Base-by-base conservation (phyloP, 2,329 filamentous ascomycete species). In the Penicillium fuscoglaucum region DNA sequence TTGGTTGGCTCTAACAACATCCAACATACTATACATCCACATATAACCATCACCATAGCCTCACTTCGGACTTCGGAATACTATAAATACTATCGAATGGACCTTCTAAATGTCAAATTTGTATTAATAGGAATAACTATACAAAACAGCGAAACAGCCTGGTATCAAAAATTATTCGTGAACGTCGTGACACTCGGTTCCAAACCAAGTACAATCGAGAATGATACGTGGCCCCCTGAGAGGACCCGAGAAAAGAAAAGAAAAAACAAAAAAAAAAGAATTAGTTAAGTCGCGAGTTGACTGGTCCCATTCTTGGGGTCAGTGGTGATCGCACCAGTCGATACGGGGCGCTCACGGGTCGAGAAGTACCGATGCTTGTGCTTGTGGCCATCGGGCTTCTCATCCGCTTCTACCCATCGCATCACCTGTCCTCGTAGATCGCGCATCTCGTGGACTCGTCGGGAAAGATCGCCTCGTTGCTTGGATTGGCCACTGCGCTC, bases 371-470 rank as follows among this genome's bases (percentile, higher is more conserved):
- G 55, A 35, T 66, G 59, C 46, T 66, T 66, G 19, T 67, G 57
- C 51, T 67, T 66, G 19, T 59, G 35, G 7, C 51, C 60, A 53
- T 65, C 59, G n/a, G 61, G 45, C 43, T 71, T 64, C 9, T 65
- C 66, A 44, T 72, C 70, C 10, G 63, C 64, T 57, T 74, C 71
- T 28, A 70, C 68, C 74, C 73, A 76, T 29, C 66, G 65, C 65
- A 71, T 71, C 24, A 75, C 63, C 49, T 74, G 73, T 13, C 73
- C 70, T 57, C 70, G 74, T 19, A 74, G 65, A 47, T 76, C 71
- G n/a, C 72, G 71, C 66, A 75, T 72, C 40, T 73, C 70, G 57
- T 75, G 72, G 4, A 73, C 64, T 31, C 63, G 70, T 40, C 65
- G 65, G 6, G 66, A 57, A 39, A 72, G 55, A n/a, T 71, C 70